A percentile compares a stretch with the other conserved stretches of the same genome.
Conservation (phyloP, 2,329 filamentous ascomycete genomes). For the Hymenoscyphus scutula region DNA sequence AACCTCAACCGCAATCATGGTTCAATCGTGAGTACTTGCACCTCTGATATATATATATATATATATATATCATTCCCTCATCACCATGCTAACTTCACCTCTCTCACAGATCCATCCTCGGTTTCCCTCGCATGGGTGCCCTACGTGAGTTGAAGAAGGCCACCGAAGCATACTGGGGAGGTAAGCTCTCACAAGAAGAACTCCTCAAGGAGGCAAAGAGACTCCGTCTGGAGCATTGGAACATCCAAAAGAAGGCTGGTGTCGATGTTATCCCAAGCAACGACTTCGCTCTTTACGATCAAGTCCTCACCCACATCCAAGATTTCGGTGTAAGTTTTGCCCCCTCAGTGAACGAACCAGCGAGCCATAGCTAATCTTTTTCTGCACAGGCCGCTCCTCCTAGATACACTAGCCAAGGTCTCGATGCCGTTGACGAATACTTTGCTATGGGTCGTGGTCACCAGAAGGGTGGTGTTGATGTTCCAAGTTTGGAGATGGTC, state of each 20-base stretch:
- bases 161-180: conserved; percentile 96
- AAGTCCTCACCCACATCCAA: conserved; percentile 96
- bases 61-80: no score
- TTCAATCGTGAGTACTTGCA: conserved; percentile 53
- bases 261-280: conserved; percentile 98
- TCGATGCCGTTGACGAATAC: conserved; percentile 91
- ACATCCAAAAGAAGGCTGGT: conserved; percentile 98
- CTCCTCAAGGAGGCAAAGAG: conserved; percentile 95
- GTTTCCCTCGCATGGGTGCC: conserved; percentile 98
- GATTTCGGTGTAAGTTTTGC: conserved; percentile 77
- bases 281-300: conserved; percentile 98
- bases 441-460: conserved; percentile 99
- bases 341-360: conserved; percentile 7
- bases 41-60: background rate
- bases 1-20: conserved; percentile 46
- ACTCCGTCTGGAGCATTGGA: conserved; percentile 95
- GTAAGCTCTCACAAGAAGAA: conserved; percentile 88
- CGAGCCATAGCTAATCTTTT: conserved; percentile 17
- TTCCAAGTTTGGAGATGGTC: conserved; percentile 96
- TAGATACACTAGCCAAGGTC: conserved; percentile 87
- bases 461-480: conserved; percentile 91
- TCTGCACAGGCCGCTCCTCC: conserved; percentile 73
- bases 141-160: conserved; percentile 99
- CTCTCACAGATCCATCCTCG: conserved; percentile 66
- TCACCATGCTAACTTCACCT: conserved; percentile 17